phyloP scores from a whole-genome alignment of 768 basidiomycete genomes.

The Leccinellum rugosiceps region DNA sequence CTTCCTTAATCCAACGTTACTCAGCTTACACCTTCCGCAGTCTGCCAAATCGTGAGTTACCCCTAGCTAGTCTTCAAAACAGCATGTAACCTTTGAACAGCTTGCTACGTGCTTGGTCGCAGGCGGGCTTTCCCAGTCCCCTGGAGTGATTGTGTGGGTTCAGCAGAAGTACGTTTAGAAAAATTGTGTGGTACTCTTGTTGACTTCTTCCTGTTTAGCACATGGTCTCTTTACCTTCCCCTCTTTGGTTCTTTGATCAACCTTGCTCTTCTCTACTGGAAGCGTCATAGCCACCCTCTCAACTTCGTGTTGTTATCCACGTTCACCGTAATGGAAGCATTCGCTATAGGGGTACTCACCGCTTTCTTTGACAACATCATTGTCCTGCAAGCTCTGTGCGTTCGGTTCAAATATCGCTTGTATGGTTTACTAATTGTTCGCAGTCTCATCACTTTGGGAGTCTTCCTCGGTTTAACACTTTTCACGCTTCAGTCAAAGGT shows the following conservation, averaged over 20 bases:
- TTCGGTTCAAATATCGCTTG: conserved; percentile 4
- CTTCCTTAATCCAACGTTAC: not conserved
- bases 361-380: conserved; percentile 70
- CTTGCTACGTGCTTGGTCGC: conserved; percentile 79
- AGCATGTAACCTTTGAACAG: conserved; percentile 27
- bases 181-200: not conserved
- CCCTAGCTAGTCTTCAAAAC: not conserved
- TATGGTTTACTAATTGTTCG: conserved; percentile 8
- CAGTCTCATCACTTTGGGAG: conserved; percentile 84
- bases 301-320: conserved; percentile 82
- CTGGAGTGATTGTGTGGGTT: conserved; percentile 64
- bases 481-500: conserved; percentile 96
- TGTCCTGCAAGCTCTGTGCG: conserved; percentile 85
- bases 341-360: conserved; percentile 82
- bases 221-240: conserved; percentile 79
- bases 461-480: conserved; percentile 90
- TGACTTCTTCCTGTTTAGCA: conserved; percentile 35
- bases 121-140: conserved; percentile 63
- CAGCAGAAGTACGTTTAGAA: conserved; percentile 53
- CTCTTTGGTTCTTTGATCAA: conserved; percentile 77
- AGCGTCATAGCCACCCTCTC: conserved; percentile 85
- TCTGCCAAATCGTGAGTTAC: conserved; percentile 65
- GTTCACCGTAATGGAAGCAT: conserved; percentile 90
- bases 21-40: conserved; percentile 35
- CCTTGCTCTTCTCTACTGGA: conserved; percentile 83